A percentile compares a stretch with the other conserved stretches of the same genome.
phyloP scores from a whole-genome alignment of 2,329 filamentous ascomycete genomes.

The Blumeria graminis region DNA sequence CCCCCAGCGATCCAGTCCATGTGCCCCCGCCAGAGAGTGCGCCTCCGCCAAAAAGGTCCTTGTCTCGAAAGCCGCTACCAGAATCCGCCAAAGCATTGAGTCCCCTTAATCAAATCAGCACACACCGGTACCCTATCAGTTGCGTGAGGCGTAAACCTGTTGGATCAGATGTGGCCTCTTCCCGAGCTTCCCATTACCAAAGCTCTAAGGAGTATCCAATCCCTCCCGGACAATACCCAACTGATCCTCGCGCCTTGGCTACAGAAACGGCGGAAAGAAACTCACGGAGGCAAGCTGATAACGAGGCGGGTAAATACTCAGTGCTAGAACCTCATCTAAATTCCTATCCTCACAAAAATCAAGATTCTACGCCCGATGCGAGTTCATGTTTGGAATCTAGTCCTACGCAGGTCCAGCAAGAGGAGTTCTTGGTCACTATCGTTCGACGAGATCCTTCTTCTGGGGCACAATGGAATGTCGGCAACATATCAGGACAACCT shows the following conservation, averaged over 20 bases:
- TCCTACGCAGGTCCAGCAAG: background rate
- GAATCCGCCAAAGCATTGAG: conserved; percentile 6
- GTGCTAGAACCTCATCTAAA: too few species aligned
- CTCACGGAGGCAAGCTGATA: too few species aligned
- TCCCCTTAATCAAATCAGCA: conserved; percentile 6
- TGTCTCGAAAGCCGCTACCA: conserved; percentile 14
- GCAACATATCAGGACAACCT: conserved; percentile 25
- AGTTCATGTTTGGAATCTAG: background rate
- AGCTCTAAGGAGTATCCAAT: too few species aligned
- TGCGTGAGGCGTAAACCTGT: conserved; percentile 4
- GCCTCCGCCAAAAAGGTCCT: conserved; percentile 5
- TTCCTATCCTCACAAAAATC: too few species aligned
- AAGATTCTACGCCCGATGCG: too few species aligned
- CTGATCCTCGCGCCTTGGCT: too few species aligned
- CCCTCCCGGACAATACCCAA: too few species aligned
- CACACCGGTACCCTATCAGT: background rate
- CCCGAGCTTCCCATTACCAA: too few species aligned
- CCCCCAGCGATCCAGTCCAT: conserved; percentile 7
- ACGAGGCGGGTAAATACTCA: too few species aligned
- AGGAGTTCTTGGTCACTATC: conserved; percentile 20
- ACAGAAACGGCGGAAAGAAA: too few species aligned
- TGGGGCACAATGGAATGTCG: conserved; percentile 53
- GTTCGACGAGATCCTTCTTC: conserved; percentile 51
- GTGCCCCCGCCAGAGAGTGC: too few species aligned
- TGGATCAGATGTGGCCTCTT: background rate